Percentiles rank a stretch among this genome's conserved stretches.
phyloP scores from a whole-genome alignment of 495 filamentous ascomycete genomes.

The Hypoxylon intermedium region DNA sequence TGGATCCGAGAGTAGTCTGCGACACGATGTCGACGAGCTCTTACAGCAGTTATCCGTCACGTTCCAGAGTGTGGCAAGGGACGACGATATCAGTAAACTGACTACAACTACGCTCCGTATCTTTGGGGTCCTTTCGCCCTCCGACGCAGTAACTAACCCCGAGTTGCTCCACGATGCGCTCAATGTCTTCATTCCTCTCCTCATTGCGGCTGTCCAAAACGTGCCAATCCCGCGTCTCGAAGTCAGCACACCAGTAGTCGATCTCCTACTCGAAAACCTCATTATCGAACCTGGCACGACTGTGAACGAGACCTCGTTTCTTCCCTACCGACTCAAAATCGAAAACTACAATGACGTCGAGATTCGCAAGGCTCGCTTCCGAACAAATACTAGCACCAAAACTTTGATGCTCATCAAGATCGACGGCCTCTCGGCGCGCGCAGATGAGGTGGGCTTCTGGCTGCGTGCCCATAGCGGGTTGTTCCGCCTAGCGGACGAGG shows the following conservation, averaged over 20 bases:
- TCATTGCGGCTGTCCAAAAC: constrained; percentile 79
- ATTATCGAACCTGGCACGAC: constrained; percentile 88
- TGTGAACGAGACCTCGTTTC: constrained; percentile 85
- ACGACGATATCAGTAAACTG: constrained; percentile 73
- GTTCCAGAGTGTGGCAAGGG: constrained; percentile 69
- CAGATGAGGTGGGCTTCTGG: constrained; percentile 85
- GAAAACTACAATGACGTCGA: constrained; percentile 87
- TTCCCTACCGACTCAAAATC: constrained; percentile 81
- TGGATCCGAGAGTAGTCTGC: constrained; percentile 67
- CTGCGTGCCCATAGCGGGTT: constrained; percentile 69
- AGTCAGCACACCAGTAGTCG: constrained; percentile 79
- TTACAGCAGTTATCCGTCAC: constrained; percentile 72
- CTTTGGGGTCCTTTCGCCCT: constrained; percentile 68
- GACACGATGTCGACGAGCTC: constrained; percentile 75
- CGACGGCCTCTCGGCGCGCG: constrained; percentile 79
- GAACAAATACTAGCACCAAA: constrained; percentile 69
- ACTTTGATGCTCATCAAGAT: constrained; percentile 77
- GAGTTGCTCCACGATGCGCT: constrained; percentile 76
- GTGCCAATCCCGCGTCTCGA: constrained; percentile 89
- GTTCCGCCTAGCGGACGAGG: constrained; percentile 75
- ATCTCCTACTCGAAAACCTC: constrained; percentile 87
- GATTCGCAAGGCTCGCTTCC: constrained; percentile 78
- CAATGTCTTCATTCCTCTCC: constrained; percentile 79
- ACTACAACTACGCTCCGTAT: constrained; percentile 68
- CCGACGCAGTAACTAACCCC: constrained; percentile 60